A percentile compares a stretch with the other conserved stretches of the same genome.
These are phyloP conservation scores for Annulohypoxylon bovei DNA, from an alignment of 495 filamentous ascomycete species.

Conservation along the genomic window DNA sequence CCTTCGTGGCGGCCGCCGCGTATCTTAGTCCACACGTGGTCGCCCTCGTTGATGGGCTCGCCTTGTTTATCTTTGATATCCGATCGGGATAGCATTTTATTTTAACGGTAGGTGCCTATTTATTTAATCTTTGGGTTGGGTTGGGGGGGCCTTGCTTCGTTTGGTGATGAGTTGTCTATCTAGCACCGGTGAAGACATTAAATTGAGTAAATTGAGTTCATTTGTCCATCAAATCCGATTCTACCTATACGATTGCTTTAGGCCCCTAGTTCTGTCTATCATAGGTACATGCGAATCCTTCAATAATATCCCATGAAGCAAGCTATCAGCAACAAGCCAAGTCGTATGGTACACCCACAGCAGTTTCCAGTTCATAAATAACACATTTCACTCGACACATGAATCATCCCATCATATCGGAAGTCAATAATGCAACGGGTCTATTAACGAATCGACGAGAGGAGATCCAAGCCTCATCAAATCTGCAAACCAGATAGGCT, in stretches of 20 bases:
- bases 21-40: slow-evolving; percentile 48
- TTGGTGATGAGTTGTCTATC: too few species aligned
- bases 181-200: too few species aligned
- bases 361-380: background rate
- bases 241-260: too few species aligned
- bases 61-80: slow-evolving; percentile 48
- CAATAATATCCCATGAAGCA: too few species aligned
- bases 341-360: background rate
- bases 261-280: too few species aligned
- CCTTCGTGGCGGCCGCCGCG: slow-evolving; percentile 51
- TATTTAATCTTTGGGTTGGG: too few species aligned
- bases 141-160: too few species aligned
- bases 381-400: background rate
- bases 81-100: too few species aligned
- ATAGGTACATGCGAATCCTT: background rate
- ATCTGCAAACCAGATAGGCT: background rate
- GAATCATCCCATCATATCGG: background rate
- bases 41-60: slow-evolving; percentile 50
- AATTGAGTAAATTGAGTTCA: too few species aligned
- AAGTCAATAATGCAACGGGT: background rate
- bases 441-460: slow-evolving; percentile 7
- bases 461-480: slow-evolving; percentile 20
- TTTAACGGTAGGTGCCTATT: too few species aligned
- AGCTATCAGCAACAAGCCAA: background rate
- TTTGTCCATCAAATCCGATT: too few species aligned